Evolutionary conservation across 1,284 basidiomycete species (phyloP).

Genomic region (Vanrija sp.): DNA sequence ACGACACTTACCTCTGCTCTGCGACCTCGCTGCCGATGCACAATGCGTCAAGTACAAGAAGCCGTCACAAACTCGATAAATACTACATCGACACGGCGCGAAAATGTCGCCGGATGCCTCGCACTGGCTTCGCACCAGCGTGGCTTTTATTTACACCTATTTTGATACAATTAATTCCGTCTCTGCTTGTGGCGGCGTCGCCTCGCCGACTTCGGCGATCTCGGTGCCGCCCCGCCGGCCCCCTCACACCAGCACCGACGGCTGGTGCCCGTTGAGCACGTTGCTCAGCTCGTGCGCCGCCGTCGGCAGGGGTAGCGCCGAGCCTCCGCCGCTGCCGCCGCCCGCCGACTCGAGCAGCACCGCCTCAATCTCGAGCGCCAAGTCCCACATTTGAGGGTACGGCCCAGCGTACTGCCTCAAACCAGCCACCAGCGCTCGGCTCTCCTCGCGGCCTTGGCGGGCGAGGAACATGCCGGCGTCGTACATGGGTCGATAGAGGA

Average conservation of each 20-base stretch:
- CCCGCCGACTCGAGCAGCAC: background rate
- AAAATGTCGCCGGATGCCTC: background rate
- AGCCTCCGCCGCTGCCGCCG: too few species aligned
- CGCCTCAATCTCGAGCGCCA: slow-evolving; percentile 58
- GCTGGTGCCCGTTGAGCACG: too few species aligned
- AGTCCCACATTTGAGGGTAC: slow-evolving; percentile 72
- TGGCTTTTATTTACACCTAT: background rate
- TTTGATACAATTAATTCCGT: background rate
- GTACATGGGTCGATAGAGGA: slow-evolving; percentile 78
- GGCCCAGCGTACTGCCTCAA: slow-evolving; percentile 70
- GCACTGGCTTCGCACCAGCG: too few species aligned
- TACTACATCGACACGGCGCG: background rate
- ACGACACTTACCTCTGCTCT: background rate
- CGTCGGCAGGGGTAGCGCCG: too few species aligned
- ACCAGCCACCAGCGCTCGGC: slow-evolving; percentile 72
- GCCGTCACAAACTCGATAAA: background rate
- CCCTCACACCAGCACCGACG: too few species aligned
- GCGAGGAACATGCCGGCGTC: slow-evolving; percentile 78
- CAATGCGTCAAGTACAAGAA: background rate
- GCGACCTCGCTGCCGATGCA: background rate
- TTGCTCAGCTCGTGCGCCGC: too few species aligned
- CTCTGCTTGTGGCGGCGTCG: background rate
- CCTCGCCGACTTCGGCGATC: background rate
- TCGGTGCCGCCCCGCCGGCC: background rate
- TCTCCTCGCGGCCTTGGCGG: slow-evolving; percentile 72